Conservation (phyloP, 2,329 filamentous ascomycete genomes). For the Aspergillus spinulosporus region DNA sequence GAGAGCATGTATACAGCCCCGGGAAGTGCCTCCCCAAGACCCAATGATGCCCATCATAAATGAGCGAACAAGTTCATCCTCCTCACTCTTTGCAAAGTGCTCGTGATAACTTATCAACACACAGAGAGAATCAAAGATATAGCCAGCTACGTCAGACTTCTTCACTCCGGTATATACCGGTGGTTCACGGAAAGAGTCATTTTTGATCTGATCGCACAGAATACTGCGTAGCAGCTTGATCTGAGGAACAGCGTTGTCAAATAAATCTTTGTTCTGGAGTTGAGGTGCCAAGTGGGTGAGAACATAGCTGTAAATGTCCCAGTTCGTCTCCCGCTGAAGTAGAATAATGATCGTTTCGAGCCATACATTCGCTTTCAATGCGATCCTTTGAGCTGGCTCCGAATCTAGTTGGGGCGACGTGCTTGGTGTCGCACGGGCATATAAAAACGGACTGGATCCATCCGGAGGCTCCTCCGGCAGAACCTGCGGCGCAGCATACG, state of each 20-base stretch:
- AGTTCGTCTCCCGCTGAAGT: conserved; percentile 73
- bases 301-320: conserved; percentile 91
- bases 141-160: conserved; percentile 84
- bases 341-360: conserved; percentile 74
- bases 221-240: conserved; percentile 73
- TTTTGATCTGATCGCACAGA: conserved; percentile 79
- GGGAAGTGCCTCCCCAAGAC: conserved; percentile 81
- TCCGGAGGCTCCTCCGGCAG: conserved; percentile 56
- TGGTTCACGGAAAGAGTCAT: conserved; percentile 76
- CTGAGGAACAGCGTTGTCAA: conserved; percentile 70
- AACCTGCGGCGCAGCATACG: conserved; percentile 55
- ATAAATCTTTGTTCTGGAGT: conserved; percentile 84
- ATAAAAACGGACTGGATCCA: conserved; percentile 52
- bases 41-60: conserved; percentile 79
- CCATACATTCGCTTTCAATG: conserved; percentile 67
- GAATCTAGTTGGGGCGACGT: conserved; percentile 31
- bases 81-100: conserved; percentile 77
- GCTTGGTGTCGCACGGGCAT: conserved; percentile 47
- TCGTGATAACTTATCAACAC: conserved; percentile 89
- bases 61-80: conserved; percentile 83
- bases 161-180: conserved; percentile 75
- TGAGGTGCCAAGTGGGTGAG: conserved; percentile 84
- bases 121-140: conserved; percentile 81
- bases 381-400: conserved; percentile 37
- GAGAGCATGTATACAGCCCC: conserved; percentile 90